phyloP scores from a whole-genome alignment of 371 early-diverging fungal genomes.

The Scutellospora calospora region DNA sequence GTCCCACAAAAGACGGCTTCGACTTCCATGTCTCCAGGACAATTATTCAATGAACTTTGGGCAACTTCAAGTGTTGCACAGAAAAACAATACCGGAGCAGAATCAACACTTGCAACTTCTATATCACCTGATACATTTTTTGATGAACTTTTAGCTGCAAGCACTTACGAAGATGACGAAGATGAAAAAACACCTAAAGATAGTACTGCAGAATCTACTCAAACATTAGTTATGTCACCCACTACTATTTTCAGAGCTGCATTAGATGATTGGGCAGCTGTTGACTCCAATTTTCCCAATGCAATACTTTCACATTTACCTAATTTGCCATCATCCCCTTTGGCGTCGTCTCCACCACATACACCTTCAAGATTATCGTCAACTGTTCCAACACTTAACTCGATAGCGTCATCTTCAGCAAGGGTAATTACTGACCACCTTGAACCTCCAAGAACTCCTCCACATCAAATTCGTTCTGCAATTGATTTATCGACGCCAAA shows the following conservation, averaged over 20 bases:
- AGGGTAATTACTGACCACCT: neutral
- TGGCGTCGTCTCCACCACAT: neutral
- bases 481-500: neutral
- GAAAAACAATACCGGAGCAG: no score
- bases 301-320: neutral
- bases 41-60: conserved; percentile 4
- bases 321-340: neutral
- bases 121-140: no score
- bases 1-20: neutral
- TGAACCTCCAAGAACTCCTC: conserved; percentile 12
- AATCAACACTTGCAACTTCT: no score
- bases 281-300: neutral
- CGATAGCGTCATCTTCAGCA: no score
- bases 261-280: conserved; percentile 19
- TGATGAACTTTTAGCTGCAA: neutral
- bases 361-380: neutral
- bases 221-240: no score
- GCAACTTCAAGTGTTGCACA: neutral
- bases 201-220: no score
- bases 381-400: neutral
- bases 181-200: neutral
- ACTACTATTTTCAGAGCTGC: neutral
- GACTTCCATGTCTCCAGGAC: neutral
- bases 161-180: neutral
- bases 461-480: conserved; percentile 16